These are phyloP conservation scores for Dendrobium chrysotoxum DNA, from an alignment of 106 monocot species.

Conservation along the genomic window DNA sequence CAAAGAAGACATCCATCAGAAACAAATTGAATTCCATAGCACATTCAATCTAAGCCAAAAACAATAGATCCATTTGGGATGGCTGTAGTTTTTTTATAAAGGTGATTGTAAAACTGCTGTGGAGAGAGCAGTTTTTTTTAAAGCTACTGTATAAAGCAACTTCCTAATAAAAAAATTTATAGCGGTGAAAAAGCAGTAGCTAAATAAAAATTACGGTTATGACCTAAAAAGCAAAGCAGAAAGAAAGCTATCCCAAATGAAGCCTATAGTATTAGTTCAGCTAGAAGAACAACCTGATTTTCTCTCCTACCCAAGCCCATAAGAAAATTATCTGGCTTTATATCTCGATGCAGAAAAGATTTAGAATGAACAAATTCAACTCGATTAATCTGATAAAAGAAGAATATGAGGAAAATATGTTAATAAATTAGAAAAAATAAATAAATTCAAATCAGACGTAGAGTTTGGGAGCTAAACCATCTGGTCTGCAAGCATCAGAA, in stretches of 20 bases:
- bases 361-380: slow-evolving; percentile 64
- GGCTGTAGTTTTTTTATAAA: too few relatives aligned
- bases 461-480: slow-evolving; percentile 20
- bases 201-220: too few relatives aligned
- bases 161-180: too few relatives aligned
- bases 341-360: slow-evolving; percentile 65
- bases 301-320: slow-evolving; percentile 70
- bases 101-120: too few relatives aligned
- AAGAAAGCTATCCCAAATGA: not conserved
- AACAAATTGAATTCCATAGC: not conserved
- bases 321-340: slow-evolving; percentile 76
- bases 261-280: not conserved
- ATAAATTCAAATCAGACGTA: not conserved
- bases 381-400: slow-evolving; percentile 41
- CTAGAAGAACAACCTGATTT: slow-evolving; percentile 38
- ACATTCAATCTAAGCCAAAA: too few relatives aligned
- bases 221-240: too few relatives aligned
- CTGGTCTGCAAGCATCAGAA: slow-evolving; percentile 54
- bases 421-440: not conserved
- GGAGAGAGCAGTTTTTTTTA: too few relatives aligned
- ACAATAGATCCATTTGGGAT: too few relatives aligned
- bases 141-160: too few relatives aligned
- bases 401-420: not conserved
- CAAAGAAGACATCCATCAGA: not conserved
- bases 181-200: too few relatives aligned